Base-by-base conservation (phyloP, 208 protist species). In the Wallacemonas collosoma region DNA sequence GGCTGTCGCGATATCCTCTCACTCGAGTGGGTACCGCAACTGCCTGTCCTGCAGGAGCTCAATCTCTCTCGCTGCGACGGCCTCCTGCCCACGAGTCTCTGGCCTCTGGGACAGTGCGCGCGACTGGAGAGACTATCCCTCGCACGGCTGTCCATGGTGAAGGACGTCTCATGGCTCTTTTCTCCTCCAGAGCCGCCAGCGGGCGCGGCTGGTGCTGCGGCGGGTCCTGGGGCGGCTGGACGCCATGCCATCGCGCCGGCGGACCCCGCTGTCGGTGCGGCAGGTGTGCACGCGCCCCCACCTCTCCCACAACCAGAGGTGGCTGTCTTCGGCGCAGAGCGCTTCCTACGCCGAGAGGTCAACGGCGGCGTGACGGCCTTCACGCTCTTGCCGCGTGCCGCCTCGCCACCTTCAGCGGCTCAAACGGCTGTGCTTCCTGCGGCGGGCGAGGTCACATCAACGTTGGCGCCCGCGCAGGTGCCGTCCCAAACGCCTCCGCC, bases 1-100 rank as follows among this genome's bases (percentile, higher is more conserved):
- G 85, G 85, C 36, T 90, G 85, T 58, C 63, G 68, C n/a, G 74
- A 63, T 9, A 72, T 90, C 36, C 61, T 73, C 2, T 54, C 75
- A 39, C 60, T 87, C 14, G 48, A 57, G 9, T 90, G 81, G 81
- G 38, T 80, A 38, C 79, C 77, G 48, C 53, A 9, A 14, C 68
- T 90, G 61, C 40, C 2, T 2, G 17, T 50, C 6, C 68, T 90
- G 39, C 62, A 73, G 4, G 82, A 86, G 63, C 64, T 90, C 47
- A 82, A 90, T 50, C 61, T 90, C 2, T 83, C 82, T 0, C 77
- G 80, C 4, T 85, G 76, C 15, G 79, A 76, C 17, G 64, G 87
- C 2, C 72, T 61, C 5, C 76, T 73, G 15, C 35, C 47, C 1
- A 64, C 73, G 45, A 65, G 60, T 17, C 58, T 90, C 57, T 62